Conservation (phyloP, 768 basidiomycete genomes). For the Gymnopilus dilepis region DNA sequence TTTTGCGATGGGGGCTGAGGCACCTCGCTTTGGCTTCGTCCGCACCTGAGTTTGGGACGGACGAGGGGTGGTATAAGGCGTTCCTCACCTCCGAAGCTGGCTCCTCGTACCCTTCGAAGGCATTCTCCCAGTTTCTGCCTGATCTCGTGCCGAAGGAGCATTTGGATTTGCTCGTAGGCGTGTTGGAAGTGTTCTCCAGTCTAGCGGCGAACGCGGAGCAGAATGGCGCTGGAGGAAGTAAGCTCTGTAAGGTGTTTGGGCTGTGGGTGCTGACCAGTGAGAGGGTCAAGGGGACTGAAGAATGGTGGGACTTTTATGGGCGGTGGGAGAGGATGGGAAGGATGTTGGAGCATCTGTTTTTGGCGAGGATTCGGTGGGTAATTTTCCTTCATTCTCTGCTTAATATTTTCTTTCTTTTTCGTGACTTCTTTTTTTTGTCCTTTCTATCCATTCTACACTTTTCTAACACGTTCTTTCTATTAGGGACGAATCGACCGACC, state of each 20-base stretch:
- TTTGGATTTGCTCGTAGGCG: constrained; percentile 58
- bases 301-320: constrained; percentile 69
- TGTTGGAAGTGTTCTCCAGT: constrained; percentile 67
- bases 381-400: constrained; percentile 1
- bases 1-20: constrained; percentile 81
- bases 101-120: constrained; percentile 63
- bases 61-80: constrained; percentile 68
- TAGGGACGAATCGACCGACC: constrained; percentile 63
- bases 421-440: background rate
- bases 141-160: constrained; percentile 67
- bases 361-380: constrained; percentile 70
- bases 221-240: constrained; percentile 80
- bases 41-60: constrained; percentile 52
- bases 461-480: no score
- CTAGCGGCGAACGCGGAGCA: constrained; percentile 74
- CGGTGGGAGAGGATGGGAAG: constrained; percentile 79
- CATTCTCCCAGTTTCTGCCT: constrained; percentile 64
- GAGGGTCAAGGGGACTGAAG: constrained; percentile 53
- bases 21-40: constrained; percentile 66
- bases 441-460: no score
- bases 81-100: constrained; percentile 67
- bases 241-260: constrained; percentile 73
- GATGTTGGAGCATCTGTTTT: constrained; percentile 77
- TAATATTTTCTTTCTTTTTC: background rate
- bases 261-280: constrained; percentile 69